A percentile compares a stretch with the other conserved stretches of the same genome.
Conservation (phyloP, 768 basidiomycete genomes). For the Kwoniella dendrophila region DNA sequence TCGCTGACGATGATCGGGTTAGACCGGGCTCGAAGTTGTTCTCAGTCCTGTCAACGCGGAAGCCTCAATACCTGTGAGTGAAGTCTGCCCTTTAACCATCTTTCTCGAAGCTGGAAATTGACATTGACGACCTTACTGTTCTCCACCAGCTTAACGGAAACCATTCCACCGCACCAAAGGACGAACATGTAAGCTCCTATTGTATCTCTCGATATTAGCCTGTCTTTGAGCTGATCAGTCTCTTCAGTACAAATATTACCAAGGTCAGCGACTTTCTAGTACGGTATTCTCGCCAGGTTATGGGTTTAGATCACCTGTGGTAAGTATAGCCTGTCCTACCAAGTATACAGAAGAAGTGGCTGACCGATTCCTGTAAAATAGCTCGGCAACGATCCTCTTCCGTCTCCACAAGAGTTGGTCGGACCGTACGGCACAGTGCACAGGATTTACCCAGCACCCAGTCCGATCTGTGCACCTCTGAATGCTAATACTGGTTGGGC, state of each 20-base stretch:
- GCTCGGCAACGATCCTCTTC: constrained; percentile 10
- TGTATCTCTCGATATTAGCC: no score
- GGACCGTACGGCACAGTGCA: constrained; percentile 5
- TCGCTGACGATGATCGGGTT: not conserved
- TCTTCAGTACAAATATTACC: not conserved
- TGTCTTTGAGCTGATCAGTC: no score
- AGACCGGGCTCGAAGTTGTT: not conserved
- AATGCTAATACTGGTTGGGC: constrained; percentile 37
- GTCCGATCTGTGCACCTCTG: constrained; percentile 19
- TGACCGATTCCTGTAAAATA: not conserved
- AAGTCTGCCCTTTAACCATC: not conserved
- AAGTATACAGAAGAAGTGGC: not conserved
- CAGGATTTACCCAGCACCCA: constrained; percentile 37
- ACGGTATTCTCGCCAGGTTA: constrained; percentile 27
- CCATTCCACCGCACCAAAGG: not conserved
- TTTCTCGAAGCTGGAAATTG: not conserved
- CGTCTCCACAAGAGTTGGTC: constrained; percentile 12
- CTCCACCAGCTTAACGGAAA: not conserved
- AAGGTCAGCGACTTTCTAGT: constrained; percentile 1
- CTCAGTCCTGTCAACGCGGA: not conserved
- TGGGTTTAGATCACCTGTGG: constrained; percentile 14
- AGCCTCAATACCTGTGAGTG: not conserved
- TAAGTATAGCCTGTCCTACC: not conserved
- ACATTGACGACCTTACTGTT: not conserved
- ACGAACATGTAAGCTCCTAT: not conserved